Base-by-base conservation (phyloP, 179 eudicot species). In the Corrigiola litoralis region DNA sequence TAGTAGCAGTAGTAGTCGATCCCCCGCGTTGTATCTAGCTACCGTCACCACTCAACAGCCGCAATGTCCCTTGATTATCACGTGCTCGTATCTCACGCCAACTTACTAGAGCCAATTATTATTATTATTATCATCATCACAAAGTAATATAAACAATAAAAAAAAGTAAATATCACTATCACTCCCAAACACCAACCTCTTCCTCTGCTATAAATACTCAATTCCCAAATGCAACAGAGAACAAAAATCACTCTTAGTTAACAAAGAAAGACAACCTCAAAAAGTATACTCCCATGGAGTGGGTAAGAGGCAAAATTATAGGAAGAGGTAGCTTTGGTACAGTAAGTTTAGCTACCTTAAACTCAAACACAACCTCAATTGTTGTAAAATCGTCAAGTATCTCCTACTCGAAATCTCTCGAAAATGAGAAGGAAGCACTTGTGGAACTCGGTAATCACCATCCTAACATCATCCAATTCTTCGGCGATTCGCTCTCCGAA, bases 281-380 rank as follows among this genome's bases (percentile, higher is more conserved):
- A n/a, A 54, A 42, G 10, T 41, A 12, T 24, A 20, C n/a, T 23
- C 53, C 8, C 20, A 90, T 87, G 97, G 87, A 86, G 75, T 88
- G 90, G 90, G 61, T 86, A 36, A 79, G 90, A 32, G 92, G 95
- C 13, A 65, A 73, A 6, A 51, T 52, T 6, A 44, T 91, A 17
- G 97, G 97, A 3, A 84, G 75, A 51, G 97, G 97, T 50, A 88
- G 89, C 72, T 91, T 85, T 50, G 95, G 84, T 0, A 80, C 80
- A 2, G 96, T 91, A 0, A 85, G 58, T 60, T 61, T 91, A 38
- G 96, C 87, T 2, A 65, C 23, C 4, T 27, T 63, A 14, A 78
- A 83, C 31, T 8, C 68, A 52, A 60, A 17, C 36, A 31, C 31
- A 21, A 52, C 71, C 8, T 13, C 75, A 8, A 68, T 82, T 78